Evolutionary conservation across 768 basidiomycete species (phyloP), one percentile per base, ranked within the genome.

Genomic region (Macrocybe gigantea): DNA sequence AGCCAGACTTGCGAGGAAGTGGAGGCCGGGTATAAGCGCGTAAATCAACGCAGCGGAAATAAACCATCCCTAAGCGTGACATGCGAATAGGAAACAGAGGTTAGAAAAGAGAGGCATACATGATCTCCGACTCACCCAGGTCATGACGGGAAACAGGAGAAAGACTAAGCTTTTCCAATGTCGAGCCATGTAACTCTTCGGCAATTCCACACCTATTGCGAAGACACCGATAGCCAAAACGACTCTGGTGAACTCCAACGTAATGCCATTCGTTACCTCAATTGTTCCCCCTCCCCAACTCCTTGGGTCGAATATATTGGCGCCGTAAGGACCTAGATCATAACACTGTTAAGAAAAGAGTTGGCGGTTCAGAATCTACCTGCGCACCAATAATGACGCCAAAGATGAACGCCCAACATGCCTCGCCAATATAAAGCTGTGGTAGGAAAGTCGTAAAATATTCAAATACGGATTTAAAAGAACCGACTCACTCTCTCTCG

Each of bases 151-250:
- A 15, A 78, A 77, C 14, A 98, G 73, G 2, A 99, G 71, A 64
- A 91, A 92, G 44, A 87, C 75, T 3, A 99, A 60, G 54, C 90
- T 92, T 59, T 78, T 84, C 93, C 93, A 96, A 60, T 98, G 96
- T n/a, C 81, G 77, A 14, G 74, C 71, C 79, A 98, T 88, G 67
- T 98, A 99, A 4, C 89, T 89, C 69, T 93, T 93, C 15, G 96
- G 96, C 61, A 98, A 73, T 62, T 99, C 96, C 15, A 98, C 96
- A 11, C 96, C 96, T 46, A 99, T 91, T 6, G 95, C 95, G 63
- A 99, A 99, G 0, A 99, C 95, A 13, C 93, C 93, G 46, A 98
- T 88, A 11, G 95, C 96, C 32, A 99, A 80, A 39, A 98, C 88
- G 48, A 98, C 83, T 11, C 96, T 79, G 7, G 91, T 93, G 58